Evolutionary conservation across 345 rosid genomes (phyloP).

Genomic region (Salix suchowensis): DNA sequence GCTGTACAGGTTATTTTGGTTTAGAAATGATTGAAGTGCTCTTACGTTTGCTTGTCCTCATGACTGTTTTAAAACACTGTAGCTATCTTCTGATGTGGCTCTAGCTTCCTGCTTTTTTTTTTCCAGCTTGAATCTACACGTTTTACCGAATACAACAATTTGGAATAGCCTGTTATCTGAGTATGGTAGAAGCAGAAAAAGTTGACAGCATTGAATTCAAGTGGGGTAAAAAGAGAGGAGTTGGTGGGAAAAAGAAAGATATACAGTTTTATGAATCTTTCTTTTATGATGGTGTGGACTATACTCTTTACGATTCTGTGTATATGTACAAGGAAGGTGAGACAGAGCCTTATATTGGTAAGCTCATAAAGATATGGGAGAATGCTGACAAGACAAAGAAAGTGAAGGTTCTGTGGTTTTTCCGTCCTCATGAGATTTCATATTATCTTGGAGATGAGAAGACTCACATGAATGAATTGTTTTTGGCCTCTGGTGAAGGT

Average conservation of each 20-base stretch:
- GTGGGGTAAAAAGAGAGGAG: conserved; percentile 67
- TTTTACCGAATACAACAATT: background rate
- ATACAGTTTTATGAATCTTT: conserved; percentile 72
- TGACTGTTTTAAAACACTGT: background rate
- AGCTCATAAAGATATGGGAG: conserved; percentile 74
- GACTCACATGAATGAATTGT: conserved; percentile 51
- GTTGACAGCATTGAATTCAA: conserved; percentile 45
- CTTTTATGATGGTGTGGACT: conserved; percentile 56
- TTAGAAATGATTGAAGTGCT: background rate
- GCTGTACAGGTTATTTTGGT: background rate
- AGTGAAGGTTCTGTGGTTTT: conserved; percentile 78
- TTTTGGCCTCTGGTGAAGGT: conserved; percentile 87
- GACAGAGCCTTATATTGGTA: conserved; percentile 65
- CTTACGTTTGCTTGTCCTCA: background rate
- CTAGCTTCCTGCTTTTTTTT: background rate
- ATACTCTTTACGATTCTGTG: conserved; percentile 64
- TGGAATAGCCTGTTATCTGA: conserved; percentile 4
- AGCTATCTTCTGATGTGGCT: background rate
- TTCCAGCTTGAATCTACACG: background rate
- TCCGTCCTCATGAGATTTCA: conserved; percentile 59
- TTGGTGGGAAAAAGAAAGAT: conserved; percentile 58
- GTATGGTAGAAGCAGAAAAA: conserved; percentile 48
- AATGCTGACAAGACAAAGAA: conserved; percentile 36
- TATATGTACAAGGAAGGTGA: conserved; percentile 39
- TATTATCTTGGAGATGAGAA: conserved; percentile 37